These are phyloP conservation scores for Laburnicola sp. DNA, from an alignment of 2,329 filamentous ascomycete genomes.

Conservation along the genomic window DNA sequence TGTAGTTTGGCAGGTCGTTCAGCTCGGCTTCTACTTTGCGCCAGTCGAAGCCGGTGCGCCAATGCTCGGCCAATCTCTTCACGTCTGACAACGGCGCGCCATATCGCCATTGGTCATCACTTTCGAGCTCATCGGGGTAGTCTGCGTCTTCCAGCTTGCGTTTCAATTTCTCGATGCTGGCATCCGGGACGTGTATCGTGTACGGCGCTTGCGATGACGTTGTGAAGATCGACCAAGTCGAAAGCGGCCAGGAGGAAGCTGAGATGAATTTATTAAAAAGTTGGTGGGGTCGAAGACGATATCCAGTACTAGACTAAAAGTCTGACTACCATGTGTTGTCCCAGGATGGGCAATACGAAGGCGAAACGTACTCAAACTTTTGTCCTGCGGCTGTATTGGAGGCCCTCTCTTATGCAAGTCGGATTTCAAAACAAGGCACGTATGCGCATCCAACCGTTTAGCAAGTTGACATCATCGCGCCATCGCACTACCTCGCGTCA, in stretches of 20 bases:
- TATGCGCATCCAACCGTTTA: neutral
- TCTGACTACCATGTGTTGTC: too few relatives aligned
- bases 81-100: slow-evolving; percentile 64
- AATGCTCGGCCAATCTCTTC: slow-evolving; percentile 61
- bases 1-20: slow-evolving; percentile 65
- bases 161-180: slow-evolving; percentile 57
- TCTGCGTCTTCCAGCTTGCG: slow-evolving; percentile 58
- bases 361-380: too few relatives aligned
- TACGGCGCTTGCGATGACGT: slow-evolving; percentile 23
- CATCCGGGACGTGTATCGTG: slow-evolving; percentile 41
- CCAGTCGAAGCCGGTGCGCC: slow-evolving; percentile 64
- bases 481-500: neutral
- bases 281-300: neutral
- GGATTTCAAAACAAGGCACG: slow-evolving; percentile 2
- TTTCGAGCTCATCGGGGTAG: slow-evolving; percentile 60
- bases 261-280: neutral
- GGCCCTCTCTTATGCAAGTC: neutral
- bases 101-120: slow-evolving; percentile 56
- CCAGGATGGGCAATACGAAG: too few relatives aligned
- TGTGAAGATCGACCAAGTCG: neutral
- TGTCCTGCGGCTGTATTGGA: too few relatives aligned
- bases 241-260: too few relatives aligned
- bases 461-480: slow-evolving; percentile 3
- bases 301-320: too few relatives aligned
- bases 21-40: slow-evolving; percentile 60